Percentiles rank a stretch among this genome's conserved stretches.
Conservation (phyloP, 306 rosid genomes). For the Dicorynia guianensis region DNA sequence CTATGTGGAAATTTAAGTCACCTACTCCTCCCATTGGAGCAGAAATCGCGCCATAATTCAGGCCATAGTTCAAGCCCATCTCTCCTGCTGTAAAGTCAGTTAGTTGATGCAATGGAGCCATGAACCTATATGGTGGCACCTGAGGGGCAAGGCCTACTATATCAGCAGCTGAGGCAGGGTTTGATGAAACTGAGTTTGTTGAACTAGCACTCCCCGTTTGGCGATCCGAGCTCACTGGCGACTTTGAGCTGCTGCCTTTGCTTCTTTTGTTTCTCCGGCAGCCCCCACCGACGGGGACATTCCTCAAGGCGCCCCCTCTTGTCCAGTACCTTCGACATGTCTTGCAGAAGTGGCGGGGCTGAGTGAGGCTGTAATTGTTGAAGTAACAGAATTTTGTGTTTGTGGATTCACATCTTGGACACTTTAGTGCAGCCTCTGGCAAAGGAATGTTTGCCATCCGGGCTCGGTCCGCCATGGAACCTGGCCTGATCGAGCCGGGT, state of each 20-base stretch:
- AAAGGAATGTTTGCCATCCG: conserved; percentile 83
- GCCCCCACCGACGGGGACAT: conserved; percentile 90
- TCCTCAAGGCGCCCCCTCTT: conserved; percentile 75
- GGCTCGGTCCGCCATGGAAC: conserved; percentile 86
- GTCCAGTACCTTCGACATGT: conserved; percentile 95
- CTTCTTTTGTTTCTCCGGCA: conserved; percentile 83
- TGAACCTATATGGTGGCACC: conserved; percentile 56
- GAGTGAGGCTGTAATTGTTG: conserved; percentile 93
- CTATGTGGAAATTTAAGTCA: conserved; percentile 71
- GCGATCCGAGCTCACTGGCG: conserved; percentile 67
- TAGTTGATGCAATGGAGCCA: conserved; percentile 63
- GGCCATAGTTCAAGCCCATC: conserved; percentile 66
- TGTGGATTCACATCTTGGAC: conserved; percentile 91
- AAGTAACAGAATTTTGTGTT: conserved; percentile 94
- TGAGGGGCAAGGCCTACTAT: conserved; percentile 44
- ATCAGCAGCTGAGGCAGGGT: conserved; percentile 40
- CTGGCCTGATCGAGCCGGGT: conserved; percentile 64
- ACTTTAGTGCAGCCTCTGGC: conserved; percentile 71
- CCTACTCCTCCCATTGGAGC: conserved; percentile 59
- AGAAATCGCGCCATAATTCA: conserved; percentile 50
- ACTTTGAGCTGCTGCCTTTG: conserved; percentile 66
- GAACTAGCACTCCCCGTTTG: conserved; percentile 63
- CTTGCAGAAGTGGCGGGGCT: conserved; percentile 98
- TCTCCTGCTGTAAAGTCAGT: conserved; percentile 52
- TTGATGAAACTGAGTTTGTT: conserved; percentile 47